Percentiles rank a stretch among this genome's conserved stretches.
phyloP scores from a whole-genome alignment of 2,329 filamentous ascomycete species.

The Aureobasidium sp. region DNA sequence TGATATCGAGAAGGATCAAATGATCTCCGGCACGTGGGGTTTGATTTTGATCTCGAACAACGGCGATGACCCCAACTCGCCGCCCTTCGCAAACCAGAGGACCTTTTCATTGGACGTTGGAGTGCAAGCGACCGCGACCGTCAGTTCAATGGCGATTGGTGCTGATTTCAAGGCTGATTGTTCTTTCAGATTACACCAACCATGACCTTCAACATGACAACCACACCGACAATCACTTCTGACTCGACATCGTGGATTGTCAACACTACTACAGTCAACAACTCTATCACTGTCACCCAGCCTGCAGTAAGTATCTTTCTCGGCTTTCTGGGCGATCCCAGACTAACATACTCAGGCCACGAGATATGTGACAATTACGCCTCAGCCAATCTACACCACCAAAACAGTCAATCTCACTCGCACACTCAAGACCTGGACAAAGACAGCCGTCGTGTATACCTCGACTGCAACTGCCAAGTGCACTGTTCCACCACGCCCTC shows the following conservation, averaged over 20 bases:
- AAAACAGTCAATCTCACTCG: conserved; percentile 6
- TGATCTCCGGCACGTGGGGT: conserved; percentile 19
- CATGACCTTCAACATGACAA: conserved; percentile 15
- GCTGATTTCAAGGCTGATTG: background rate
- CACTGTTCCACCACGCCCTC: conserved; percentile 29
- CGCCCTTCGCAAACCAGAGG: conserved; percentile 19
- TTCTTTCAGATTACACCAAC: conserved; percentile 15
- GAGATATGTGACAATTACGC: conserved; percentile 5
- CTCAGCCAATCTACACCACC: background rate
- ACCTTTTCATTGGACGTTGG: conserved; percentile 18
- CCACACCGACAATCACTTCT: conserved; percentile 19
- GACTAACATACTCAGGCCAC: conserved; percentile 9
- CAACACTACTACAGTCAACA: conserved; percentile 17
- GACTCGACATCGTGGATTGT: conserved; percentile 20
- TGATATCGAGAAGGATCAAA: conserved; percentile 20
- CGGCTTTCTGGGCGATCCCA: background rate
- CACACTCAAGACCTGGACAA: conserved; percentile 19
- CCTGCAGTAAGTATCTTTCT: background rate
- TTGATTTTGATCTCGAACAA: conserved; percentile 21
- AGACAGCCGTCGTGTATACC: conserved; percentile 20
- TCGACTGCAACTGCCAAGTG: conserved; percentile 34
- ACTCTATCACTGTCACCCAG: conserved; percentile 18
- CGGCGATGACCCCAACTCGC: conserved; percentile 18
- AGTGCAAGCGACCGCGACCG: conserved; percentile 13
- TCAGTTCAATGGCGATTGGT: background rate